phyloP scores from a whole-genome alignment of 2,329 filamentous ascomycete genomes.

The Emydomyces testavorans region DNA sequence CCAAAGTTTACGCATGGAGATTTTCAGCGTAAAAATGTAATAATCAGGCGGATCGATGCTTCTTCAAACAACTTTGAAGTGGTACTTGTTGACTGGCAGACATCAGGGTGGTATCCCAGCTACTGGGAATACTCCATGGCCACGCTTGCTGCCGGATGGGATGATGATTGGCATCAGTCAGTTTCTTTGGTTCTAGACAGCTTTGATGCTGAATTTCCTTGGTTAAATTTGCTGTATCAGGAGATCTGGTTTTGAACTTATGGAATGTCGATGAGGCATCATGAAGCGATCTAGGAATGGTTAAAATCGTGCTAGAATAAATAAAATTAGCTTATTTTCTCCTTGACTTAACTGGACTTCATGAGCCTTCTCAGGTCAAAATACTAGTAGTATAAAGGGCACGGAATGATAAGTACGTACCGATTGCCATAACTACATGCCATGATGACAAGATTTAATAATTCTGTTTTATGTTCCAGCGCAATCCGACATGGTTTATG shows the following conservation, averaged over 20 bases:
- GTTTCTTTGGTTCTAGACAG: conserved; percentile 24
- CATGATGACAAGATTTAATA: too few relatives aligned
- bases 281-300: too few relatives aligned
- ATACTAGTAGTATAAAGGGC: too few relatives aligned
- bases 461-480: too few relatives aligned
- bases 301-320: too few relatives aligned
- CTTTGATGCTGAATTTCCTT: conserved; percentile 25
- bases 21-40: conserved; percentile 26
- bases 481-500: too few relatives aligned
- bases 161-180: conserved; percentile 28
- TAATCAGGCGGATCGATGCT: conserved; percentile 16
- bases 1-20: conserved; percentile 25
- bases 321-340: too few relatives aligned
- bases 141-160: conserved; percentile 24
- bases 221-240: conserved; percentile 21
- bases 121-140: conserved; percentile 33
- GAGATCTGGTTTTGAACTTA: conserved; percentile 23
- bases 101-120: conserved; percentile 30
- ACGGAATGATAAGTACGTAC: too few relatives aligned
- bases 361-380: too few relatives aligned
- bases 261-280: too few relatives aligned
- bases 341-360: too few relatives aligned
- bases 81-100: conserved; percentile 33
- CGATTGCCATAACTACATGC: too few relatives aligned
- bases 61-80: conserved; percentile 17